Evolutionary conservation across 2,329 filamentous ascomycete species (phyloP).

Genomic region (Clarireedia homoeocarpa): DNA sequence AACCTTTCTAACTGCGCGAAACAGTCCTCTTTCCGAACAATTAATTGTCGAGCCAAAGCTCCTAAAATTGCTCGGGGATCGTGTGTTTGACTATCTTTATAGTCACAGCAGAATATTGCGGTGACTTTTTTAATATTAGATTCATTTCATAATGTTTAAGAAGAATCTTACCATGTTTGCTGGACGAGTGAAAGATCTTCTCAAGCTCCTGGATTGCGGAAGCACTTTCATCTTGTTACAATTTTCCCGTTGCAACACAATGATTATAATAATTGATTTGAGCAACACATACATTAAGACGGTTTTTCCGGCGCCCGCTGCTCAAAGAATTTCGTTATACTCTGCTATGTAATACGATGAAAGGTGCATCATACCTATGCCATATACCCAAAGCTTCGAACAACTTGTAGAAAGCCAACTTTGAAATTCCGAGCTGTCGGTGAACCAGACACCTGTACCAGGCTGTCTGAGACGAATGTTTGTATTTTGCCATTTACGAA

Average conservation of each 20-base stretch:
- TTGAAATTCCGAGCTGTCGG: constrained; percentile 13
- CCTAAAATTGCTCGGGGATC: constrained; percentile 13
- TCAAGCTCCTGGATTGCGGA: constrained; percentile 8
- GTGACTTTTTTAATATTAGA: neutral
- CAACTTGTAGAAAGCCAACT: constrained; percentile 5
- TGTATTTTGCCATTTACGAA: constrained; percentile 9
- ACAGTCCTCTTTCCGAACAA: constrained; percentile 20
- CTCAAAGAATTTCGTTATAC: neutral
- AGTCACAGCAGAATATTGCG: constrained; percentile 6
- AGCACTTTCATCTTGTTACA: neutral
- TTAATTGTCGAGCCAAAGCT: constrained; percentile 23
- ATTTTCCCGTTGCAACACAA: neutral
- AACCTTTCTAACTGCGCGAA: constrained; percentile 12
- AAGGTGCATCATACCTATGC: constrained; percentile 12
- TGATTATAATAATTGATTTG: neutral
- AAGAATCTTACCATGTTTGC: too few species aligned
- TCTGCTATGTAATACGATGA: neutral
- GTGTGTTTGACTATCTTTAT: constrained; percentile 3
- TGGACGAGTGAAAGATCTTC: too few species aligned
- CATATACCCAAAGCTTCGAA: constrained; percentile 17
- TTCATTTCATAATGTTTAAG: neutral
- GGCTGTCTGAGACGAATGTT: constrained; percentile 13
- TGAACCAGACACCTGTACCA: constrained; percentile 19
- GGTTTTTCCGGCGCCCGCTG: constrained; percentile 19
- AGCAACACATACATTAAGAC: constrained; percentile 9